These are phyloP conservation scores for Pleurozium schreberi DNA, from an alignment of 225 moss, liverwort and hornwort species.

Conservation along the genomic window DNA sequence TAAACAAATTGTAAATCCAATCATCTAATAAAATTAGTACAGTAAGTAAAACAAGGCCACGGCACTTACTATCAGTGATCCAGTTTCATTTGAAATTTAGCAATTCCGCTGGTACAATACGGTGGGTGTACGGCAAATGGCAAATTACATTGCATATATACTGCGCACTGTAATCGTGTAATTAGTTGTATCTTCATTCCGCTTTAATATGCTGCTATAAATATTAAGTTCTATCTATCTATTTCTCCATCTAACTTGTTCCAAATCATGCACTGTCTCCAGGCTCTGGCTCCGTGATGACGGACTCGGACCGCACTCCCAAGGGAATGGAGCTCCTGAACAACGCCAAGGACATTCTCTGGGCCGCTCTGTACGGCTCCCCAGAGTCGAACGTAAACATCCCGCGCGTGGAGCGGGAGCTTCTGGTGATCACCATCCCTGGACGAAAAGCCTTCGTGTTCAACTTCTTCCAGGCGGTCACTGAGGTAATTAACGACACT, in stretches of 20 bases:
- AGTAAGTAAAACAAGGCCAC: neutral
- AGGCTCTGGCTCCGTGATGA: neutral
- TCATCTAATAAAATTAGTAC: too few relatives aligned
- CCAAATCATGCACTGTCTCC: neutral
- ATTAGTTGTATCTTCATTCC: neutral
- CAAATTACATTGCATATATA: neutral
- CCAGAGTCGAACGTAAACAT: neutral
- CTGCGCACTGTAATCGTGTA: neutral
- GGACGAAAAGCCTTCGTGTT: conserved; percentile 25
- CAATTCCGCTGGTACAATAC: neutral
- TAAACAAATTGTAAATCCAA: neutral
- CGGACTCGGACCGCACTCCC: neutral
- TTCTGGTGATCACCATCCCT: conserved; percentile 28
- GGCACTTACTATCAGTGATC: neutral
- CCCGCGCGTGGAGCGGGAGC: conserved; percentile 26
- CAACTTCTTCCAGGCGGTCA: conserved; percentile 38
- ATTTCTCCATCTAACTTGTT: neutral
- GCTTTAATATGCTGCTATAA: too few relatives aligned
- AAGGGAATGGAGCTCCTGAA: neutral
- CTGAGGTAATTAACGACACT: neutral
- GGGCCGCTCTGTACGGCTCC: conserved; percentile 24
- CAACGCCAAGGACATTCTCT: conserved; percentile 26
- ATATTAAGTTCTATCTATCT: too few relatives aligned
- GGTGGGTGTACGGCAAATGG: neutral
- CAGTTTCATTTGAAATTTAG: neutral